Evolutionary conservation across 1,284 basidiomycete genomes (phyloP).

Genomic region (Boletus holoroseus): DNA sequence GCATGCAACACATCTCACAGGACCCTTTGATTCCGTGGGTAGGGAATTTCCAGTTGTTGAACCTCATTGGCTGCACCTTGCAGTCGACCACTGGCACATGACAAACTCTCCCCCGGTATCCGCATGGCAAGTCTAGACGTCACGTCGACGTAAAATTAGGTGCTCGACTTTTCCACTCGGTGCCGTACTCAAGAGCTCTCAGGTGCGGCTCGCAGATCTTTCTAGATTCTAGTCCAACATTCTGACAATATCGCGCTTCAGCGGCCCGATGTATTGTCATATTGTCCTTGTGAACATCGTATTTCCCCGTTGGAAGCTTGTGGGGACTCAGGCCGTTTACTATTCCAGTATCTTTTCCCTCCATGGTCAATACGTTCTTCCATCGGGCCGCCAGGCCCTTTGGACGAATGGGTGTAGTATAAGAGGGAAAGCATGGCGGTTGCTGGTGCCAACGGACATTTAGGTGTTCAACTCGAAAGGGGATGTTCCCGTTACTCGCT

Average conservation of each 20-base stretch:
- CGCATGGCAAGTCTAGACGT: background rate
- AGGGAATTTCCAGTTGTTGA: background rate
- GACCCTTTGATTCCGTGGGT: background rate
- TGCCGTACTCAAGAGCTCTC: background rate
- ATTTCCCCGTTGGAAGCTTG: background rate
- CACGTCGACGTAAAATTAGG: no score
- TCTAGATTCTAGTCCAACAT: background rate
- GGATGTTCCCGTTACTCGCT: constrained; percentile 4
- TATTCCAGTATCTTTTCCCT: background rate
- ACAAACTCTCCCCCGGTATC: background rate
- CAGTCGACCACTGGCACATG: background rate
- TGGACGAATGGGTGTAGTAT: background rate
- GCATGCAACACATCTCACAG: background rate
- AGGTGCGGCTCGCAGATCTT: background rate
- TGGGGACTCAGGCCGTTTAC: background rate
- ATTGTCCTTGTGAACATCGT: background rate
- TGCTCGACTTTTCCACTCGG: background rate
- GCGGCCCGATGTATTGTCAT: background rate
- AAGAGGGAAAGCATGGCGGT: background rate
- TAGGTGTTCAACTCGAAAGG: background rate
- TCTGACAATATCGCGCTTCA: background rate
- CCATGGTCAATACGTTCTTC: background rate
- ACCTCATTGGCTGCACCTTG: background rate
- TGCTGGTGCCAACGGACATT: background rate
- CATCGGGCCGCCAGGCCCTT: background rate